Evolutionary conservation across 331 rosid species (phyloP).

Genomic region (Malus hybrid): DNA sequence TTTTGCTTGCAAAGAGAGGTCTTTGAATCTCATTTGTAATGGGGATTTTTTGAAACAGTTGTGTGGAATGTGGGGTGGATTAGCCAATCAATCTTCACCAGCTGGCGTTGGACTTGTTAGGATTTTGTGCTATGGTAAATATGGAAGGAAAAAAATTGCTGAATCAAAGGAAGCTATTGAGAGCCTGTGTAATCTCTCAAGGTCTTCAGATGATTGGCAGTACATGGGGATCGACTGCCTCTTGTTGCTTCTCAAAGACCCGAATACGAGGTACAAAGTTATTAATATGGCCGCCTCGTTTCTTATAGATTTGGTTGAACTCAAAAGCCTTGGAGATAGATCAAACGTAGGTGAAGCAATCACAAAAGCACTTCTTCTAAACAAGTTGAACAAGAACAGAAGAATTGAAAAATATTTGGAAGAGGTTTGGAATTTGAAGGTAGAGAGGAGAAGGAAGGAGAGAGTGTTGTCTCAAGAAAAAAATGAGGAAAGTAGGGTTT

Average conservation of each 20-base stretch:
- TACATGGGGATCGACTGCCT: constrained; percentile 75
- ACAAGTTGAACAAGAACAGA: constrained; percentile 1
- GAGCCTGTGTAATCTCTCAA: constrained; percentile 48
- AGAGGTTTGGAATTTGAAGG: constrained; percentile 30
- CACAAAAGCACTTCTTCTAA: constrained; percentile 33
- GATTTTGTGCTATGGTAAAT: constrained; percentile 53
- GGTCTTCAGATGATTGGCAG: constrained; percentile 90
- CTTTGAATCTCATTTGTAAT: constrained; percentile 47
- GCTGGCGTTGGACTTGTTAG: constrained; percentile 66
- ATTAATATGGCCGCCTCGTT: constrained; percentile 27
- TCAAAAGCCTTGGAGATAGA: constrained; percentile 50
- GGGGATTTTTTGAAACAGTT: constrained; percentile 38
- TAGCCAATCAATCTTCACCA: constrained; percentile 54
- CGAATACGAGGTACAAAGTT: constrained; percentile 56
- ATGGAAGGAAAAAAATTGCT: constrained; percentile 48
- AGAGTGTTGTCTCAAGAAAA: constrained; percentile 23
- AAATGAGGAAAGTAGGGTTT: constrained; percentile 37
- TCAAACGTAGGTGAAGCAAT: constrained; percentile 52
- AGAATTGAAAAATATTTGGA: constrained; percentile 16
- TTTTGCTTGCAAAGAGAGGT: constrained; percentile 69
- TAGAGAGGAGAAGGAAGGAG: constrained; percentile 36
- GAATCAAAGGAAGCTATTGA: constrained; percentile 34
- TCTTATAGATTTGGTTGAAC: constrained; percentile 62
- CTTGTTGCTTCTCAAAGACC: constrained; percentile 65
- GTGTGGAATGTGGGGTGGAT: constrained; percentile 84